These are phyloP conservation scores for Sherardia arvensis DNA, from an alignment of 257 asterid species.

Conservation along the genomic window DNA sequence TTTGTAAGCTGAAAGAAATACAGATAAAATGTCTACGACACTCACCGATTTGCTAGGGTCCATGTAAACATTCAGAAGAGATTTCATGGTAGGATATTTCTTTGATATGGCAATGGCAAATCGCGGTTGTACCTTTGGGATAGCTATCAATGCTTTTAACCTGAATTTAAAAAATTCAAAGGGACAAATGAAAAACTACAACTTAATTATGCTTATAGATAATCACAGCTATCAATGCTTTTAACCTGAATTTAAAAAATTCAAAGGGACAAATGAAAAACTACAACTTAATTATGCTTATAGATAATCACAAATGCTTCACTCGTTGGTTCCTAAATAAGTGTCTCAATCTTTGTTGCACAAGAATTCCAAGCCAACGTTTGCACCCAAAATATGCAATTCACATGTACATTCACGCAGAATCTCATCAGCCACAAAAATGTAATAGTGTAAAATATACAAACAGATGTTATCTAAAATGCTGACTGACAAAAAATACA, in stretches of 20 bases:
- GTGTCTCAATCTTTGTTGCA: background rate
- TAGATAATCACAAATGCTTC: background rate
- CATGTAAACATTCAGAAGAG: conserved; percentile 84
- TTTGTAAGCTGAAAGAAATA: background rate
- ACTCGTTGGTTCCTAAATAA: background rate
- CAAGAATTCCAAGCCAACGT: background rate
- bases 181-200: conserved; percentile 1
- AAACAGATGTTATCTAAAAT: background rate
- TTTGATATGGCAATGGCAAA: conserved; percentile 86
- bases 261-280: background rate
- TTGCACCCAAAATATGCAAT: background rate
- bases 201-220: background rate
- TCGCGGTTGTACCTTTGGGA: conserved; percentile 96
- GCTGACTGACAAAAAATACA: background rate
- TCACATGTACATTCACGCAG: background rate
- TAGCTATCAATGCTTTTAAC: conserved; percentile 80
- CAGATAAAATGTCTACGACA: background rate
- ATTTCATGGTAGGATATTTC: conserved; percentile 92
- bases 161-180: conserved; percentile 27
- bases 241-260: conserved; percentile 50
- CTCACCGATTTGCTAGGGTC: conserved; percentile 84
- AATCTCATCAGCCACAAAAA: background rate
- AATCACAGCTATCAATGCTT: conserved; percentile 52
- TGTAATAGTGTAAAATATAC: background rate
- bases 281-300: background rate